Conservation (phyloP, 768 basidiomycete species). For the Pisolithus sp. region DNA sequence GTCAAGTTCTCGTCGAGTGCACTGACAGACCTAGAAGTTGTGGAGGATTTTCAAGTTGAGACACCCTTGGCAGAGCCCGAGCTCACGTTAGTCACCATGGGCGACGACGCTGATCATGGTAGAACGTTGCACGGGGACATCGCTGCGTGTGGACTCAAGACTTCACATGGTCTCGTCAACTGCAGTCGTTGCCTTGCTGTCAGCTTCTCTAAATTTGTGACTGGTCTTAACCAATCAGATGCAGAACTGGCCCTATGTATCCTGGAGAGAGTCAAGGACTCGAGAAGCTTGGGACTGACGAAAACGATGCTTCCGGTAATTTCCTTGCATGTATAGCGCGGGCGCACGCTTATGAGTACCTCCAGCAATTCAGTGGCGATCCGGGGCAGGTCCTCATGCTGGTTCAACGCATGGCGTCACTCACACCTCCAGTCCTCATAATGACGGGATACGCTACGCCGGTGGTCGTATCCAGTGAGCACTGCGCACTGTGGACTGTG, state of each 20-base stretch:
- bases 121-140: slow-evolving; percentile 32
- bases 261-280: slow-evolving; percentile 10
- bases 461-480: slow-evolving; percentile 50
- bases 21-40: slow-evolving; percentile 11
- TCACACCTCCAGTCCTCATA: slow-evolving; percentile 49
- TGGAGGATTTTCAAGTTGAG: slow-evolving; percentile 7
- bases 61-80: slow-evolving; percentile 9
- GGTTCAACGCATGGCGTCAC: slow-evolving; percentile 38
- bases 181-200: slow-evolving; percentile 26
- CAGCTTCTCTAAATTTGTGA: slow-evolving; percentile 14
- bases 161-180: slow-evolving; percentile 24
- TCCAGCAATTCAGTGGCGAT: background rate
- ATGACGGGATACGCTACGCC: slow-evolving; percentile 61
- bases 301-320: slow-evolving; percentile 27
- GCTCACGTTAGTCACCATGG: slow-evolving; percentile 5
- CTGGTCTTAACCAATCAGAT: slow-evolving; percentile 18
- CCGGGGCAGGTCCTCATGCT: slow-evolving; percentile 22
- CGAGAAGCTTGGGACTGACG: slow-evolving; percentile 20
- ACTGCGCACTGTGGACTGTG: slow-evolving; percentile 52
- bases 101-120: slow-evolving; percentile 34
- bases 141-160: slow-evolving; percentile 42
- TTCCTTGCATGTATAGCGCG: background rate
- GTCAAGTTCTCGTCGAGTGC: slow-evolving; percentile 32
- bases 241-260: slow-evolving; percentile 12
- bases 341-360: background rate